A percentile compares a stretch with the other conserved stretches of the same genome.
phyloP scores from a whole-genome alignment of 768 basidiomycete genomes.

The Lanmaoa rubissima region DNA sequence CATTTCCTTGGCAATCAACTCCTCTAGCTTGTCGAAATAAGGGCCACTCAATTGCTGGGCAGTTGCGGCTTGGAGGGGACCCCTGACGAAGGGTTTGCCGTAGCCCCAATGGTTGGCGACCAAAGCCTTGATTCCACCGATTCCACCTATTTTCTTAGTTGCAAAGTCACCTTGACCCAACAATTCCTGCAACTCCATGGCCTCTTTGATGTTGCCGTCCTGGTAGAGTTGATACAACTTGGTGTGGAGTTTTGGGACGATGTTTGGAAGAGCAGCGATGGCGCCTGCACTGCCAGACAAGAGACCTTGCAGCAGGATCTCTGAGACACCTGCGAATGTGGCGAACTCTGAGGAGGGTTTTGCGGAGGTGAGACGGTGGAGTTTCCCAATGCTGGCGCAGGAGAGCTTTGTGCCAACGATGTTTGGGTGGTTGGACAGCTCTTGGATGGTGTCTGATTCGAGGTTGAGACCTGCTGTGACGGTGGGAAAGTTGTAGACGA shows the following conservation, averaged over 20 bases:
- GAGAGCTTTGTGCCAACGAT: conserved; percentile 86
- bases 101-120: conserved; percentile 65
- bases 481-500: conserved; percentile 86
- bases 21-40: conserved; percentile 41
- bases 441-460: conserved; percentile 71
- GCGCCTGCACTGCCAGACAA: conserved; percentile 60
- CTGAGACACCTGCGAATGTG: conserved; percentile 74
- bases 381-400: conserved; percentile 82
- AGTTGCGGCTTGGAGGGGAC: conserved; percentile 46
- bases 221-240: conserved; percentile 48
- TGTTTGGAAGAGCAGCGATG: conserved; percentile 64
- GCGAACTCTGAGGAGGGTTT: conserved; percentile 56
- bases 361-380: conserved; percentile 66
- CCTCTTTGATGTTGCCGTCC: conserved; percentile 55
- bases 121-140: conserved; percentile 64
- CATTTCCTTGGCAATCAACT: conserved; percentile 48
- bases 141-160: conserved; percentile 58
- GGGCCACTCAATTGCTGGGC: conserved; percentile 37
- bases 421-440: conserved; percentile 74
- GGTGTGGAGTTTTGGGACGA: conserved; percentile 57
- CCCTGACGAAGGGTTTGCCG: conserved; percentile 48
- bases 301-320: conserved; percentile 64
- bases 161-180: conserved; percentile 71
- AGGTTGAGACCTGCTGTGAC: conserved; percentile 83
- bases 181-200: conserved; percentile 57